Conservation (phyloP, 1,139 yeast genomes). For the Hemisphaericaspora subhashii region DNA sequence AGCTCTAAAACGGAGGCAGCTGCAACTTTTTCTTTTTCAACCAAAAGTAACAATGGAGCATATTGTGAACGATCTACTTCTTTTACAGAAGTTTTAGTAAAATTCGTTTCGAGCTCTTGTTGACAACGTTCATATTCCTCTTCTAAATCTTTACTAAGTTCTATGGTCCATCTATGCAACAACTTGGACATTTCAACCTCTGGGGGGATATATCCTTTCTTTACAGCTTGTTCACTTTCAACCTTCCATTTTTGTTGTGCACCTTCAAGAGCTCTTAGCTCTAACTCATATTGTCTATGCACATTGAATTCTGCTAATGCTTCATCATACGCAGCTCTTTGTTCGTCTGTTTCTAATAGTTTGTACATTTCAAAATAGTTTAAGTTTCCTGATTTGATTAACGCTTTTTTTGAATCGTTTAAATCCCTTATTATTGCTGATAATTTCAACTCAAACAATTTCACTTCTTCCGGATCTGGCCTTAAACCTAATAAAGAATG, state of each 20-base stretch:
- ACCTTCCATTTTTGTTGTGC: slow-evolving; percentile 88
- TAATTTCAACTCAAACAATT: slow-evolving; percentile 21
- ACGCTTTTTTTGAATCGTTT: slow-evolving; percentile 16
- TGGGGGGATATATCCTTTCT: slow-evolving; percentile 52
- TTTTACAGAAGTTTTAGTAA: slow-evolving; percentile 19
- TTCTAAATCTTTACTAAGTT: slow-evolving; percentile 65
- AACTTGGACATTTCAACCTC: slow-evolving; percentile 66
- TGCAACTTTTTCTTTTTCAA: slow-evolving; percentile 78
- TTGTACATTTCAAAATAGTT: slow-evolving; percentile 70
- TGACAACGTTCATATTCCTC: slow-evolving; percentile 58
- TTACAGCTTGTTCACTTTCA: slow-evolving; percentile 70
- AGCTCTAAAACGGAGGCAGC: slow-evolving; percentile 84
- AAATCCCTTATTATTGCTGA: slow-evolving; percentile 37
- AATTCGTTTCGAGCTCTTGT: neutral
- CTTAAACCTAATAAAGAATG: slow-evolving; percentile 72
- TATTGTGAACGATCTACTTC: slow-evolving; percentile 57
- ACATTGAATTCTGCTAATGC: slow-evolving; percentile 69
- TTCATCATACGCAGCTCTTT: slow-evolving; percentile 57
- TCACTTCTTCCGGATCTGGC: slow-evolving; percentile 10
- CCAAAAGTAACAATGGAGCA: slow-evolving; percentile 74
- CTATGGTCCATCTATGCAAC: slow-evolving; percentile 76
- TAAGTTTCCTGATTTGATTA: slow-evolving; percentile 10
- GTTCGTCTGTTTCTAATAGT: slow-evolving; percentile 48
- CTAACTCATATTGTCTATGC: slow-evolving; percentile 74
- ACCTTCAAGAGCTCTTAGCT: slow-evolving; percentile 77